Percentiles rank a stretch among this genome's conserved stretches.
Conservation (phyloP, 2,329 filamentous ascomycete genomes). For the Chaetomiaceae sp. region DNA sequence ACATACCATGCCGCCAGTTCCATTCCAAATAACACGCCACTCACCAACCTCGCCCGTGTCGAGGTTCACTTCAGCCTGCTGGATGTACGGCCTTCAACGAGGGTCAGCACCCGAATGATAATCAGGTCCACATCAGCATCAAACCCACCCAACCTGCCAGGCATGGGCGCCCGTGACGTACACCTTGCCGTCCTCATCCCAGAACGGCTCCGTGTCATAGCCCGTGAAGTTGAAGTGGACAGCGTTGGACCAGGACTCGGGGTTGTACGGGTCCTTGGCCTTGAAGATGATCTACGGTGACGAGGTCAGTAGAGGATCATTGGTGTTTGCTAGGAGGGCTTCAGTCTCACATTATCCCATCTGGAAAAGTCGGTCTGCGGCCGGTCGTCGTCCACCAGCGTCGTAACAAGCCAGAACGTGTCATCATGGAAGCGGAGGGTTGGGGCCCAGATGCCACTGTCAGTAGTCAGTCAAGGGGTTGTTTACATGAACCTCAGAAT, state of each 20-base stretch:
- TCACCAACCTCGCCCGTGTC: conserved; percentile 38
- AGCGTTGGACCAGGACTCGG: conserved; percentile 43
- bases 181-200: conserved; percentile 50
- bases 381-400: conserved; percentile 35
- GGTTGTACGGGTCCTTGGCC: conserved; percentile 39
- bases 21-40: conserved; percentile 43
- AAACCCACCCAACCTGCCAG: conserved; percentile 22
- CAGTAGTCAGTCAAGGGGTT: neutral
- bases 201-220: conserved; percentile 53
- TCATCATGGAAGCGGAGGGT: conserved; percentile 30
- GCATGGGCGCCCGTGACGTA: conserved; percentile 38
- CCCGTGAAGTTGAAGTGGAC: conserved; percentile 46
- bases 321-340: neutral
- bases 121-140: neutral
- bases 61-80: conserved; percentile 38
- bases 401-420: conserved; percentile 32
- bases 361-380: conserved; percentile 31
- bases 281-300: conserved; percentile 40
- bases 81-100: conserved; percentile 34
- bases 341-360: conserved; percentile 35
- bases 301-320: neutral
- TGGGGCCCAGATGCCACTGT: conserved; percentile 34
- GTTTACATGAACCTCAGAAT: neutral
- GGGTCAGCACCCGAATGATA: neutral
- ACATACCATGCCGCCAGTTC: conserved; percentile 38